Evolutionary conservation across 371 early-diverging fungal species (phyloP).

Genomic region (Mucor velutinosus): DNA sequence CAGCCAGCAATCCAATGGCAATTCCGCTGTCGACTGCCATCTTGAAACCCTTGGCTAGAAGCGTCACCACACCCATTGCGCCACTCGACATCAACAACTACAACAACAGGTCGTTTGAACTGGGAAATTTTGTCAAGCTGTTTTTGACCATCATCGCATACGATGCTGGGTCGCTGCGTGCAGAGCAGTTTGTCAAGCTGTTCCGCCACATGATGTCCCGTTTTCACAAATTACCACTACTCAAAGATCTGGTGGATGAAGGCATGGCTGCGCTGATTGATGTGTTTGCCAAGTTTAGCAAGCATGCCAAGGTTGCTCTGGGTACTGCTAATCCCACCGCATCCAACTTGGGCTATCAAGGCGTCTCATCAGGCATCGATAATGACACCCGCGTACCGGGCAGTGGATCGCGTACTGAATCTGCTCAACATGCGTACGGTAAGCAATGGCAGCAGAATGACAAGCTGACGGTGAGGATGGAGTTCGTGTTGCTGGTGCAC

Average conservation of each 20-base stretch:
- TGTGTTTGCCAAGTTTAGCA: conserved; percentile 59
- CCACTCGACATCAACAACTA: conserved; percentile 35
- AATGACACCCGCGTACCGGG: background rate
- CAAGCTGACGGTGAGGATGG: conserved; percentile 57
- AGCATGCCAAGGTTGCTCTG: conserved; percentile 46
- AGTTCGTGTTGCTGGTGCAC: conserved; percentile 58
- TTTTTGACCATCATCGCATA: conserved; percentile 70
- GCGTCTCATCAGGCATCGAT: conserved; percentile 1
- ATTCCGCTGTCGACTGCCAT: conserved; percentile 42
- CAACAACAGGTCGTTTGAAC: conserved; percentile 45
- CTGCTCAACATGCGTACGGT: conserved; percentile 55
- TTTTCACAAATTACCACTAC: conserved; percentile 34
- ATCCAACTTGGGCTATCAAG: conserved; percentile 12
- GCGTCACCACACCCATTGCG: conserved; percentile 41
- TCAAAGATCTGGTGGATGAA: conserved; percentile 47
- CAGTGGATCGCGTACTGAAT: conserved; percentile 12
- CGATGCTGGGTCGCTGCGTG: conserved; percentile 65
- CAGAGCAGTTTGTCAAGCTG: conserved; percentile 68
- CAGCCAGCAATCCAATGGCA: conserved; percentile 43
- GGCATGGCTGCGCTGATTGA: conserved; percentile 60
- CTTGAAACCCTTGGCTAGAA: conserved; percentile 42
- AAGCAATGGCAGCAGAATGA: conserved; percentile 76
- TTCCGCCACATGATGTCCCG: conserved; percentile 49
- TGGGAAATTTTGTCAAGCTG: conserved; percentile 61
- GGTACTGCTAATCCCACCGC: background rate